Evolutionary conservation across 2,329 filamentous ascomycete species (phyloP), one percentile per base, ranked within the genome.

Genomic region (Aspergillus jensenii): DNA sequence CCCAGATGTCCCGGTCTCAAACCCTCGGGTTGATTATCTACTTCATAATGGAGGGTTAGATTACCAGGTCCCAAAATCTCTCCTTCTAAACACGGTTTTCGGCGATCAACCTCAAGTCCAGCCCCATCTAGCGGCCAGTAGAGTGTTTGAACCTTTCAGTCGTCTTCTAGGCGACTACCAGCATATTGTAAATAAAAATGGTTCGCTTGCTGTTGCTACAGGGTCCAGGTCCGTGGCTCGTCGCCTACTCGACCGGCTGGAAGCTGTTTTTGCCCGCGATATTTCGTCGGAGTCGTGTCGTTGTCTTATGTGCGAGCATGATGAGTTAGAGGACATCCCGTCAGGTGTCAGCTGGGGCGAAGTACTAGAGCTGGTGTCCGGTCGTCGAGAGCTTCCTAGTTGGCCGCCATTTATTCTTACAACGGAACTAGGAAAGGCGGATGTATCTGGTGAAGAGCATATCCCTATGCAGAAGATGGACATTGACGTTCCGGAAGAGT

Each of bases 161-260:
- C 88, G 86, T 62, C 82, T 97, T 2, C 81, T 99, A 21, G 90
- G 96, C 64, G 90, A 96, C 68, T 98, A 96, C 71, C 85, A 89
- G 62, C 83, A 85, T 3, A 93, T 99, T 4, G 82, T 98, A 62
- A 80, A 83, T 43, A 92, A 89, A 62, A 91, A 90, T 66, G 95
- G 95, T 3, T 98, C 93, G 0, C 79, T 99, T 5, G 95, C 95
- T 2, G 95, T 98, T 2, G 95, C 95, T 15, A 98, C 93, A 0
- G 95, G 95, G 6, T 96, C 98, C 73, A 87, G 91, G 54, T 97
- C 93, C 0, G 90, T 98, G n/a, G 95, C 95, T 3, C 87, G 95
- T 5, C 86, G 93, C 52, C 78, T 98, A 23, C 83, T 98, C 5
- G 93, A 99, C 75, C 87, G 95, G 39, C 81, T 99, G 4, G 93